Percentiles rank a stretch among this genome's conserved stretches.
Conservation (phyloP, 2,329 filamentous ascomycete genomes). For the Talaromyces marneffei region DNA sequence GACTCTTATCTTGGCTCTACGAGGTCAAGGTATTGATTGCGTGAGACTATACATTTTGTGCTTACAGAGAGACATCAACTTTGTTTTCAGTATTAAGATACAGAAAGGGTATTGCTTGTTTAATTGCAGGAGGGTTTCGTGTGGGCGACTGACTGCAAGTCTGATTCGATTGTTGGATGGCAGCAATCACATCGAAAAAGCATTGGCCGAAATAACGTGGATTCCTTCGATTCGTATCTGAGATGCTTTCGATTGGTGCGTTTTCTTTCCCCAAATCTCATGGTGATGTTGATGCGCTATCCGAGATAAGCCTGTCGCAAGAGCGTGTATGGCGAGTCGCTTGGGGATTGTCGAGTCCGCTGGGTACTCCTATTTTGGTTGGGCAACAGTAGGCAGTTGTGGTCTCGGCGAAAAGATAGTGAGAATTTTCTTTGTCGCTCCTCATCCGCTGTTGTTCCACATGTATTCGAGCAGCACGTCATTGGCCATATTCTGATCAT, state of each 20-base stretch:
- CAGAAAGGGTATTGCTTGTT: background rate
- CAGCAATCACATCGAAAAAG: background rate
- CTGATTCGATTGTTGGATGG: background rate
- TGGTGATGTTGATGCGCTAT: background rate
- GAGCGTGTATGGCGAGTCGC: background rate
- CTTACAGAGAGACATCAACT: background rate
- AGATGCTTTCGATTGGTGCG: background rate
- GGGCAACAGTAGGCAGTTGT: background rate
- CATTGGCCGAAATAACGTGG: no score
- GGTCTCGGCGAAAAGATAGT: background rate
- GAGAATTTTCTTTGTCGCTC: background rate
- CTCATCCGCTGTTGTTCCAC: conserved; percentile 9
- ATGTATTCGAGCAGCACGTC: conserved; percentile 1
- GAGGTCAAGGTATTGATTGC: background rate
- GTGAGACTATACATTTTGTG: background rate
- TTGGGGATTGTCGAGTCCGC: background rate
- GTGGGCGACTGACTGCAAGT: background rate
- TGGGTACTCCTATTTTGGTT: background rate
- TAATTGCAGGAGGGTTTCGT: background rate
- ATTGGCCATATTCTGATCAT: background rate
- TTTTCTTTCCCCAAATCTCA: background rate
- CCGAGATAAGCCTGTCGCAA: background rate
- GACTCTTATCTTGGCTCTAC: background rate
- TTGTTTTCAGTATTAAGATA: background rate
- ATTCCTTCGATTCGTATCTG: background rate